These are phyloP conservation scores for Crassisporium funariophilum DNA, from an alignment of 768 basidiomycete species.

Conservation along the genomic window DNA sequence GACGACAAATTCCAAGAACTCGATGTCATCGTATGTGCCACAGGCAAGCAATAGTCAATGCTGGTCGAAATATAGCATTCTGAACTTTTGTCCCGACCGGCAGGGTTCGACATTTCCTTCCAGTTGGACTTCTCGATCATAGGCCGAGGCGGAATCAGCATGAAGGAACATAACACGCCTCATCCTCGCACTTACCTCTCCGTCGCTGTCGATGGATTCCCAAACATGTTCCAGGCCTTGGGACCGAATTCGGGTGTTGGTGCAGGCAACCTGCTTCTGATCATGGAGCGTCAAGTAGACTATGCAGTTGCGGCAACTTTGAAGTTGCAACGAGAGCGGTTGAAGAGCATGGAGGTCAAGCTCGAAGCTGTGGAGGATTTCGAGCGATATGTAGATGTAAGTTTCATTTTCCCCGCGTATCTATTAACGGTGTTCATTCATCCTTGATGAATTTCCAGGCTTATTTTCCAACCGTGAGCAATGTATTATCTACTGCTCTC, in stretches of 20 bases:
- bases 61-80: neutral
- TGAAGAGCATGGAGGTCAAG: slow-evolving; percentile 65
- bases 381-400: slow-evolving; percentile 59
- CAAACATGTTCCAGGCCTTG: slow-evolving; percentile 63
- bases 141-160: slow-evolving; percentile 51
- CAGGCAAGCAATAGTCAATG: slow-evolving; percentile 38
- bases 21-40: slow-evolving; percentile 66
- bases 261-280: slow-evolving; percentile 53
- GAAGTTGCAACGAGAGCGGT: slow-evolving; percentile 64
- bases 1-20: slow-evolving; percentile 58
- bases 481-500: slow-evolving; percentile 3
- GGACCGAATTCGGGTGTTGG: slow-evolving; percentile 63
- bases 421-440: neutral
- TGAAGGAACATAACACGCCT: slow-evolving; percentile 56
- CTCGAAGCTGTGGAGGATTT: slow-evolving; percentile 61
- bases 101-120: slow-evolving; percentile 57
- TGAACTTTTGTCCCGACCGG: no score
- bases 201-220: slow-evolving; percentile 62
- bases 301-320: slow-evolving; percentile 55
- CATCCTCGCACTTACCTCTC: slow-evolving; percentile 61
- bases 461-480: slow-evolving; percentile 46
- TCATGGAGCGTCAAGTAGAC: slow-evolving; percentile 59
- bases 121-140: slow-evolving; percentile 51
- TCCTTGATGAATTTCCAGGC: slow-evolving; percentile 30
- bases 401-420: slow-evolving; percentile 6